Evolutionary conservation across 495 filamentous ascomycete species (phyloP).

Genomic region (Penicillium pancosmium): DNA sequence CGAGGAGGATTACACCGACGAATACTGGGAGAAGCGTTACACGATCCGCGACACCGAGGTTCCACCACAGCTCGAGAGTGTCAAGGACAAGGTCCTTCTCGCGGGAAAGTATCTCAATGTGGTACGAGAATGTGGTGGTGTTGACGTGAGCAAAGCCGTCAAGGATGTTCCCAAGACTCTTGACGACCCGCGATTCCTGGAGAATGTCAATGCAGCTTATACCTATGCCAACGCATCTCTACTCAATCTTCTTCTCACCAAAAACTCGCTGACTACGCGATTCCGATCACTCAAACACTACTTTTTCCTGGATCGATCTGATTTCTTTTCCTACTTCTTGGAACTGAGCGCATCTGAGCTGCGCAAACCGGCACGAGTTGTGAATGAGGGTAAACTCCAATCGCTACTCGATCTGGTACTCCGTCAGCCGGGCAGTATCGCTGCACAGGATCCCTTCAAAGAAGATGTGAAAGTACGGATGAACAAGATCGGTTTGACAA

Average conservation of each 20-base stretch:
- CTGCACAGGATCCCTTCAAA: slow-evolving; percentile 93
- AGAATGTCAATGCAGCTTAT: slow-evolving; percentile 94
- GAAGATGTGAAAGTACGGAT: slow-evolving; percentile 97
- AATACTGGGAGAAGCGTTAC: slow-evolving; percentile 98
- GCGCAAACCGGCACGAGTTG: slow-evolving; percentile 79
- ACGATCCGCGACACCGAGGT: slow-evolving; percentile 89
- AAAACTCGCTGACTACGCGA: slow-evolving; percentile 84
- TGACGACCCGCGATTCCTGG: slow-evolving; percentile 84
- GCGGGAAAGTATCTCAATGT: slow-evolving; percentile 98
- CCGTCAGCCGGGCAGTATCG: slow-evolving; percentile 91
- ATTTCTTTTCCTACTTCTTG: slow-evolving; percentile 97
- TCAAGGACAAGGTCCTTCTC: slow-evolving; percentile 91
- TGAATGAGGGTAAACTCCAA: slow-evolving; percentile 92
- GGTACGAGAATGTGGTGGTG: slow-evolving; percentile 93
- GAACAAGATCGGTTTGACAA: slow-evolving; percentile 90
- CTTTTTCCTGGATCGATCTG: slow-evolving; percentile 96
- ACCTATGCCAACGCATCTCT: slow-evolving; percentile 93
- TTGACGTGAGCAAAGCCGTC: slow-evolving; percentile 88
- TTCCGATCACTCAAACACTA: slow-evolving; percentile 94
- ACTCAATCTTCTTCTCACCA: slow-evolving; percentile 88
- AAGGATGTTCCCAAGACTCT: slow-evolving; percentile 88
- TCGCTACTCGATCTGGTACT: slow-evolving; percentile 92
- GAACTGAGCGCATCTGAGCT: slow-evolving; percentile 87
- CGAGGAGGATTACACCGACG: slow-evolving; percentile 96
- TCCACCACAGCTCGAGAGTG: slow-evolving; percentile 86